Base-by-base conservation (phyloP, 306 rosid genomes). In the Vicia villosa region DNA sequence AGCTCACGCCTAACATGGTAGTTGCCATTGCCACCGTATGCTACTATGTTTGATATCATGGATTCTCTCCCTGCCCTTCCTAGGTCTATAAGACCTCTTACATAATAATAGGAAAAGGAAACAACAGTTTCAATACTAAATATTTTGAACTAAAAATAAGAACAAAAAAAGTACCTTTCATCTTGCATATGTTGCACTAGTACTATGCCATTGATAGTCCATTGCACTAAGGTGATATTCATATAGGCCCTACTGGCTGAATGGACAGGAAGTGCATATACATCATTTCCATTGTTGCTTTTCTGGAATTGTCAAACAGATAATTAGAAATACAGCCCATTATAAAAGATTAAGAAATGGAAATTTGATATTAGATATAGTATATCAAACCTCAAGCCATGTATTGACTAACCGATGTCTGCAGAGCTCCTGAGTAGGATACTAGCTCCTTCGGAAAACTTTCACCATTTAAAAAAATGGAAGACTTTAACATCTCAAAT, bases 271-370 rank as follows among this genome's bases (percentile, higher is more conserved):
- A 93, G 46, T 43, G 38, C 97, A 85, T 90, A 65, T 96, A 88
- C 96, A 93, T 86, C 91, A 93, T 90, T 80, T 90, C 97, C 26
- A 83, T 63, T 47, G 97, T 90, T 65, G 85, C 86, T 84, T 93
- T 93, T 81, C 98, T 93, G 82, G 30, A 81, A 74, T 74, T 50
- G 74, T 65, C 75, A 24, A 64, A 69, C 19, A 75, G 28, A 66
- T 65, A 21, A 42, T 77, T 62, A 85, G 77, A 80, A 41, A 64
- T 62, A 36, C 19, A 43, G 11, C 13, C 26, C 8, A 46, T 52
- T 4, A 64, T 51, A 30, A 66, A 70, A 73, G 66, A 20, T 30
- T 54, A 68, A 46, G 74, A 69, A 69, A 52, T 3, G 20, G 17
- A 10, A 0, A 55, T 24, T 11, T 14, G 14, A 55, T 3, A 8